phyloP scores from a whole-genome alignment of 257 asterid genomes.

The Solanum sejunctum region DNA sequence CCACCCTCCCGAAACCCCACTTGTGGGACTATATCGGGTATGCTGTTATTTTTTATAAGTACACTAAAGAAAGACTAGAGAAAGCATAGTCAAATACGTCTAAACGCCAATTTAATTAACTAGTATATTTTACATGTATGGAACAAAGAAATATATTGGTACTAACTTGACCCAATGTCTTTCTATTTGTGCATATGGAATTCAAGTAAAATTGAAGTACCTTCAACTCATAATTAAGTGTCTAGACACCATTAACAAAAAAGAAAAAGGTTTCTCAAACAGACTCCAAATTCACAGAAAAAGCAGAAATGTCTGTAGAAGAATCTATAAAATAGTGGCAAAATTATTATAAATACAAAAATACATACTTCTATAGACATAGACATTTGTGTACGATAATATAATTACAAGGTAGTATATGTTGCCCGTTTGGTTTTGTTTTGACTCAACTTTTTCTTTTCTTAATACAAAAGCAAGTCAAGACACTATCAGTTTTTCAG shows the following conservation, averaged over 20 bases:
- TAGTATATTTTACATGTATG: not conserved
- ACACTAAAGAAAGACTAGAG: not conserved
- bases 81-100: not conserved
- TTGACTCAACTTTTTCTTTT: not conserved
- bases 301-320: not conserved
- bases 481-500: not conserved
- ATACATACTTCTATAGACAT: not conserved
- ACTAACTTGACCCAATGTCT: not conserved
- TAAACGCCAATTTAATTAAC: not conserved
- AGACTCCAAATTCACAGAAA: not conserved
- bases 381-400: not conserved
- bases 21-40: not conserved
- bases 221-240: not conserved
- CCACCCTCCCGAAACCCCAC: not conserved
- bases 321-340: not conserved
- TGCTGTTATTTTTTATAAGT: not conserved
- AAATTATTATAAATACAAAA: not conserved
- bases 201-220: not conserved
- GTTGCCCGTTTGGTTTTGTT: not conserved
- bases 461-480: not conserved
- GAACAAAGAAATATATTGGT: not conserved
- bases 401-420: not conserved
- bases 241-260: not conserved
- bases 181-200: not conserved
- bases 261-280: not conserved